These are phyloP conservation scores for Aegilops longissima DNA, from an alignment of 176 grass and related monocot species.

Conservation along the genomic window DNA sequence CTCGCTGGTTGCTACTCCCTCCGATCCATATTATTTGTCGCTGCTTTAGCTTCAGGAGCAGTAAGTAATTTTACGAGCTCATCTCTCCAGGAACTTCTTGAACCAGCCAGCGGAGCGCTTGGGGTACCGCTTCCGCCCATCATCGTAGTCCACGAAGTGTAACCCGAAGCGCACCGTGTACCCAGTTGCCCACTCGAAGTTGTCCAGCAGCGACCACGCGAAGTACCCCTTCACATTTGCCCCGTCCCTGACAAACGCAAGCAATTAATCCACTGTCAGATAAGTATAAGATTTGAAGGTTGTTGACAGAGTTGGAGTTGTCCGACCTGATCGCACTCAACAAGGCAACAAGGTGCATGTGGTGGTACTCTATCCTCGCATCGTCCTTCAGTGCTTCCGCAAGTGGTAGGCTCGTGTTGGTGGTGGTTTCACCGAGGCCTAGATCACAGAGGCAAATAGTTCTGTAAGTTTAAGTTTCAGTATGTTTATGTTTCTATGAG, in stretches of 20 bases:
- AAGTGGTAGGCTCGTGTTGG: conserved; percentile 35
- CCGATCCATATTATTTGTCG: no score
- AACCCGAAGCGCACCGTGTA: conserved; percentile 51
- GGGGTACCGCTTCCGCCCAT: conserved; percentile 35
- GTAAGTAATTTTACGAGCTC: background rate
- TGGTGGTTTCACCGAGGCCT: conserved; percentile 37
- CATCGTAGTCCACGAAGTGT: conserved; percentile 40
- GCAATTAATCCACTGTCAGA: background rate
- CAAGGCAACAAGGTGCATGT: conserved; percentile 38
- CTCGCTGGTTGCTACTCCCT: background rate
- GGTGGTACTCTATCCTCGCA: conserved; percentile 44
- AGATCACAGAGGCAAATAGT: background rate
- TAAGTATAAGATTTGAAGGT: background rate
- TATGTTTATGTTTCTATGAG: background rate
- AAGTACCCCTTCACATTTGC: conserved; percentile 59
- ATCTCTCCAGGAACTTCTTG: conserved; percentile 31
- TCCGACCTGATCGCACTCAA: conserved; percentile 44
- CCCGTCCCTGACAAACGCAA: conserved; percentile 30
- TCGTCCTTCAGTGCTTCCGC: conserved; percentile 51
- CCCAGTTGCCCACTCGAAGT: conserved; percentile 52
- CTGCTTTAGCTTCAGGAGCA: no score
- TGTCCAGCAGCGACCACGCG: conserved; percentile 55
- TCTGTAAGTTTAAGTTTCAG: background rate
- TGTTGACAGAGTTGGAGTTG: background rate
- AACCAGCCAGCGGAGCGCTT: conserved; percentile 51